Percentiles rank a stretch among this genome's conserved stretches.
Evolutionary conservation across 2,329 filamentous ascomycete species (phyloP).

Genomic region (Pseudopithomyces chartarum): DNA sequence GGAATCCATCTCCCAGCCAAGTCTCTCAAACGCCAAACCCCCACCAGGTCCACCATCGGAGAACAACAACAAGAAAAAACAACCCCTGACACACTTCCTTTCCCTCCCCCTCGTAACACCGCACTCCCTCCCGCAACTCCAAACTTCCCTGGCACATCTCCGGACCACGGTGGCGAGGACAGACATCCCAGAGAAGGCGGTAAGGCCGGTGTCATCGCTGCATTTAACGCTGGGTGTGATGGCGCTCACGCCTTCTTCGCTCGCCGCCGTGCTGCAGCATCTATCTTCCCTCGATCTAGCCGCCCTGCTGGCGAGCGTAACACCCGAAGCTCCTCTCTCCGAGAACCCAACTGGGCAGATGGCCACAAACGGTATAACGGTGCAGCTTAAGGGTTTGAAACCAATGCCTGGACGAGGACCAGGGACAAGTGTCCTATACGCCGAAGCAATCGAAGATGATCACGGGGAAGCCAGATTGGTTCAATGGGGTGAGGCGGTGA

Average conservation of each 20-base stretch:
- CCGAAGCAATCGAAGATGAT: slow-evolving; percentile 63
- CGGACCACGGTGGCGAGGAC: slow-evolving; percentile 53
- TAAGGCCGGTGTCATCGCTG: slow-evolving; percentile 78
- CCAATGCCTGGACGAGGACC: slow-evolving; percentile 65
- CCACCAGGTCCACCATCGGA: slow-evolving; percentile 20
- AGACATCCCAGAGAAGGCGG: slow-evolving; percentile 66
- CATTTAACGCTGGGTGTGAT: slow-evolving; percentile 90
- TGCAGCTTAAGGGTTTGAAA: slow-evolving; percentile 56
- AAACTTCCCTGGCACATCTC: slow-evolving; percentile 66
- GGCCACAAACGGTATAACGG: too few relatives aligned
- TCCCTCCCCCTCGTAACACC: slow-evolving; percentile 73
- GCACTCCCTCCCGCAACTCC: slow-evolving; percentile 66
- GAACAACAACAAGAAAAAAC: slow-evolving; percentile 38
- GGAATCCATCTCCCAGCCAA: slow-evolving; percentile 1
- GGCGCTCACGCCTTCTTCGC: slow-evolving; percentile 63
- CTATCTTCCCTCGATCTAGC: too few relatives aligned
- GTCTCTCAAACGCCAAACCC: slow-evolving; percentile 10
- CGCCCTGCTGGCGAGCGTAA: too few relatives aligned
- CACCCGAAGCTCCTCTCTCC: slow-evolving; percentile 34
- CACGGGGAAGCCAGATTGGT: too few relatives aligned
- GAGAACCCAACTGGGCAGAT: slow-evolving; percentile 33
- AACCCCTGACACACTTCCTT: slow-evolving; percentile 72
- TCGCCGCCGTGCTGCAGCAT: slow-evolving; percentile 51
- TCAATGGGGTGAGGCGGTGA: slow-evolving; percentile 62
- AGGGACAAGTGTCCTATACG: slow-evolving; percentile 70